Conservation (phyloP, 1,284 basidiomycete species). For the Pascua sp. region DNA sequence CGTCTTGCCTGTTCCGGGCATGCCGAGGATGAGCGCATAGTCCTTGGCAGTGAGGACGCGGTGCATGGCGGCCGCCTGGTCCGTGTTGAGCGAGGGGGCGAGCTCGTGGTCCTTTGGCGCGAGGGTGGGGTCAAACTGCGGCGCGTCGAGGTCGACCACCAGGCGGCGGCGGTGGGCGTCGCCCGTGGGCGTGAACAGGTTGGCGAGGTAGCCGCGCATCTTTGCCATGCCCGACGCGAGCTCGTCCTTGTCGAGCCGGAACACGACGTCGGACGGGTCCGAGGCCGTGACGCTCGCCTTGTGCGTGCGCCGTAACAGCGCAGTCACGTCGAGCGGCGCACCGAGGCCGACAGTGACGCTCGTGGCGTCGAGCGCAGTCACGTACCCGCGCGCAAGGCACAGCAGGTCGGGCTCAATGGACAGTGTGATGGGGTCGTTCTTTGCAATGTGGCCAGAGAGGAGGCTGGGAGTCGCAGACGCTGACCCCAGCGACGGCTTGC, state of each 20-base stretch:
- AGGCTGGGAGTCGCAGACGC: conserved; percentile 52
- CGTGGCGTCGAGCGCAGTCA: conserved; percentile 65
- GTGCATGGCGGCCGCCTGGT: conserved; percentile 69
- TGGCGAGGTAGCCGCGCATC: conserved; percentile 84
- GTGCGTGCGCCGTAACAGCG: conserved; percentile 53
- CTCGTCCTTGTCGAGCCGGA: conserved; percentile 93
- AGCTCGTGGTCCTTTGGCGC: conserved; percentile 25
- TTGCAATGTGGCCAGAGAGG: conserved; percentile 71
- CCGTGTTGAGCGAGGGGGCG: conserved; percentile 60
- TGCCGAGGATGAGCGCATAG: conserved; percentile 88
- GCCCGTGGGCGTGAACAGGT: conserved; percentile 68
- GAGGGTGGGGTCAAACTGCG: conserved; percentile 57
- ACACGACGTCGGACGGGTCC: conserved; percentile 49
- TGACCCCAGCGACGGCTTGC: conserved; percentile 33
- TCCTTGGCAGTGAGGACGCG: conserved; percentile 77
- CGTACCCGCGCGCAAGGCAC: conserved; percentile 78
- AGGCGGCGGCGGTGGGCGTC: conserved; percentile 64
- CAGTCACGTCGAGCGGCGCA: conserved; percentile 63
- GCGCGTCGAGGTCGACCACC: conserved; percentile 75
- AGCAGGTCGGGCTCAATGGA: conserved; percentile 80
- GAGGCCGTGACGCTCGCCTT: conserved; percentile 35
- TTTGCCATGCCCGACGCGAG: conserved; percentile 78
- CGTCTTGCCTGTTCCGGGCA: conserved; percentile 99
- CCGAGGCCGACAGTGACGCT: conserved; percentile 75
- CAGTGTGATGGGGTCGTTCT: conserved; percentile 76